Evolutionary conservation across 306 rosid genomes (phyloP).

Genomic region (Rosa persica): DNA sequence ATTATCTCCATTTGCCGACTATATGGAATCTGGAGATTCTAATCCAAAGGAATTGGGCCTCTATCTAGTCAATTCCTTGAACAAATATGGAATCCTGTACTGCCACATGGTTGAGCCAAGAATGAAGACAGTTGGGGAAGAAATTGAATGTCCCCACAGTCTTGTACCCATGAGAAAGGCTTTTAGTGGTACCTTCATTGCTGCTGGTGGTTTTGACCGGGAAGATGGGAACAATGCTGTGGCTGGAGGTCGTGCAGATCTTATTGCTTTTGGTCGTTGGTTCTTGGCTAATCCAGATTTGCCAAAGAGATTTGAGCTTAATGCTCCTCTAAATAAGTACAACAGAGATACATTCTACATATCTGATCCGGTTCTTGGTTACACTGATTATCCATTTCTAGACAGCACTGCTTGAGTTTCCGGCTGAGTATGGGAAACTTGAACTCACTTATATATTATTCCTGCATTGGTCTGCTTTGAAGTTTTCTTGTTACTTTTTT

Average conservation of each 20-base stretch:
- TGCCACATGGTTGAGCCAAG: slow-evolving; percentile 78
- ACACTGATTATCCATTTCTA: slow-evolving; percentile 68
- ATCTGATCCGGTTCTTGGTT: slow-evolving; percentile 54
- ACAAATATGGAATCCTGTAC: slow-evolving; percentile 46
- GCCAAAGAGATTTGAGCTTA: slow-evolving; percentile 56
- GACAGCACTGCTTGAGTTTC: slow-evolving; percentile 9
- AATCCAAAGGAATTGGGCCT: slow-evolving; percentile 50
- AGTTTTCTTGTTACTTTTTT: background rate
- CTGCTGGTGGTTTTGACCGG: slow-evolving; percentile 51
- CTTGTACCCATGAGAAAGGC: slow-evolving; percentile 60
- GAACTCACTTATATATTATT: background rate
- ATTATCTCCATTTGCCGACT: slow-evolving; percentile 56
- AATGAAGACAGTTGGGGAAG: slow-evolving; percentile 28
- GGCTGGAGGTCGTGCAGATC: slow-evolving; percentile 47
- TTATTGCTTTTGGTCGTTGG: slow-evolving; percentile 33
- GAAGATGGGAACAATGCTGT: slow-evolving; percentile 51
- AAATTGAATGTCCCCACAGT: slow-evolving; percentile 26
- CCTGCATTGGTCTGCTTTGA: background rate
- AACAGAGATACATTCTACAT: slow-evolving; percentile 42
- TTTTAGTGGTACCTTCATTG: slow-evolving; percentile 54
- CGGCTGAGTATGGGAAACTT: background rate
- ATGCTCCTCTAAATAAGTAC: slow-evolving; percentile 65
- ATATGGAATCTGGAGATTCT: slow-evolving; percentile 48
- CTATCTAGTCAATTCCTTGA: slow-evolving; percentile 44
- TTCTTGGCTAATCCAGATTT: slow-evolving; percentile 74